Evolutionary conservation across 768 basidiomycete species (phyloP).

Genomic region (Russula sp.): DNA sequence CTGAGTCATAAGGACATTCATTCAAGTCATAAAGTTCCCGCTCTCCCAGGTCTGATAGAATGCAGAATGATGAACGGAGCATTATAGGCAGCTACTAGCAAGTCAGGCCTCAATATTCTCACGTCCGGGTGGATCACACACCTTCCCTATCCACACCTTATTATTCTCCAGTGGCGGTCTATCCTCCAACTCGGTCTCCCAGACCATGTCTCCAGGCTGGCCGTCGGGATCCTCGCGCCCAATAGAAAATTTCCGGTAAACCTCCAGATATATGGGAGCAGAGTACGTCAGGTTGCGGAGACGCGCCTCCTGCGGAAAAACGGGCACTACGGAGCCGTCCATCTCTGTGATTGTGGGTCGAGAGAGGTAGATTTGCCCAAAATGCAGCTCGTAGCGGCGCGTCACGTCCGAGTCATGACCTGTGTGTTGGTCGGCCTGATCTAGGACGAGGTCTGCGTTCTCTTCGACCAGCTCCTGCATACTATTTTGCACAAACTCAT

Average conservation of each 20-base stretch:
- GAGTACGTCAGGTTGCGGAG: conserved; percentile 94
- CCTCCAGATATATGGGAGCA: conserved; percentile 91
- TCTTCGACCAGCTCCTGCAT: conserved; percentile 99
- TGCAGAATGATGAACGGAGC: conserved; percentile 93
- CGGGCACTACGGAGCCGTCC: conserved; percentile 87
- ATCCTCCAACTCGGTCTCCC: conserved; percentile 68
- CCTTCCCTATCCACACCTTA: conserved; percentile 95
- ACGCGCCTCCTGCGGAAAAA: conserved; percentile 96
- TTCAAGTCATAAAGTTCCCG: conserved; percentile 84
- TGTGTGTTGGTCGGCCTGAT: conserved; percentile 94
- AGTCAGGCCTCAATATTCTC: not conserved
- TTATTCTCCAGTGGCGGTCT: conserved; percentile 48
- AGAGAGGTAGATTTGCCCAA: conserved; percentile 96
- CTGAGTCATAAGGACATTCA: conserved; percentile 97
- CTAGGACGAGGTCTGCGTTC: conserved; percentile 88
- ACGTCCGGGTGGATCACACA: conserved; percentile 29
- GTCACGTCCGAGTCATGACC: conserved; percentile 75
- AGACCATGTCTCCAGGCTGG: conserved; percentile 69
- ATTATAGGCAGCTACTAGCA: conserved; percentile 87
- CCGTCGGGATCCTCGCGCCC: conserved; percentile 79
- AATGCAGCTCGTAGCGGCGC: conserved; percentile 93
- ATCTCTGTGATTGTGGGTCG: conserved; percentile 91
- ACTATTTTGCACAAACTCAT: conserved; percentile 98
- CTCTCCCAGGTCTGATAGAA: conserved; percentile 71
- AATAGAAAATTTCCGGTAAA: conserved; percentile 76